Evolutionary conservation across 2,329 filamentous ascomycete genomes (phyloP), one percentile per base, ranked within the genome.

Genomic region (Colletotrichum liriopes): DNA sequence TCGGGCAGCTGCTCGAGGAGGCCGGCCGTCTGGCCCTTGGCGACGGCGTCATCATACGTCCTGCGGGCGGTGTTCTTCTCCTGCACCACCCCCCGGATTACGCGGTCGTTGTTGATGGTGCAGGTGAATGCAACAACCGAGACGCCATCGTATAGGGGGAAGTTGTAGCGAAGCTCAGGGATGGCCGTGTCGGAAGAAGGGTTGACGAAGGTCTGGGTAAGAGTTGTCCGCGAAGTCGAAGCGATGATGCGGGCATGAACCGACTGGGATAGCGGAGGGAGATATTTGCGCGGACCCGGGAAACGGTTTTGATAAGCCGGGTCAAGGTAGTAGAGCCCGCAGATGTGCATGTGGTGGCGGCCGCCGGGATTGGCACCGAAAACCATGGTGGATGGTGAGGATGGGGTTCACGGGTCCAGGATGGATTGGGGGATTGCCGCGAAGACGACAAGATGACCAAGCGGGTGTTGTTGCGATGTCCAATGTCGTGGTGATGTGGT

Each of bases 61-160:
- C 86, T 79, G 65, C 86, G 88, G 1, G 93, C 93, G 64, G 89
- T 84, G 14, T 88, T 83, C 66, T 88, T 90, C 76, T 93, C 90
- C 77, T 93, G 91, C 52, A 94, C 92, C 16, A 91, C 79, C 18
- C 93, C 92, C 3, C 84, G 84, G 75, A 93, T 89, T 20, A 89
- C 84, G 26, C 89, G 88, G 41, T 86, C 81, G 43, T 87, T 91
- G 51, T 71, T 63, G 58, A 94, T 85, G 18, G 84, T 88, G 80
- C 92, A 94, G 5, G 84, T 87, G 74, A 94, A 95, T 4, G 84
- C 86, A 9, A 92, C 91, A 0, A 95, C 90, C 8, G 89, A 92
- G 20, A 93, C 90, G 12, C 93, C 92, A 77, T 94, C 91, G 74
- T 92, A 93, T 0, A 95, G 84, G 0, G 93, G 93, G 73, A 95